Conservation (phyloP, 208 protist genomes). For the Plasmodiophora brassicae region DNA sequence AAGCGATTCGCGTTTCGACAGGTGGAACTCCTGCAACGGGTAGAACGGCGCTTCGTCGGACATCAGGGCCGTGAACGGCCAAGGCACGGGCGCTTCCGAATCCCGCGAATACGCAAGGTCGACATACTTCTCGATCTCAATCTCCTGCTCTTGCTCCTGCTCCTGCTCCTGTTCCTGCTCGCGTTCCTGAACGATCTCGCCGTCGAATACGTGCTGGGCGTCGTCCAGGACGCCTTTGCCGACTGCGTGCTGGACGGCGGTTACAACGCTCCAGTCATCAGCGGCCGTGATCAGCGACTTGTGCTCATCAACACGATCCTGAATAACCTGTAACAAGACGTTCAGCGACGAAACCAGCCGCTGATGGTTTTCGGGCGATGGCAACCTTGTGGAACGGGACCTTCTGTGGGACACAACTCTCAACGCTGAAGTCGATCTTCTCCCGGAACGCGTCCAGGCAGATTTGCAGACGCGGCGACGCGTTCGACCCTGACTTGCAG, state of each 20-base stretch:
- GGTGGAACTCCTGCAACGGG: slow-evolving; percentile 54
- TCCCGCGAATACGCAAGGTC: slow-evolving; percentile 59
- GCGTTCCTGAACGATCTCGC: slow-evolving; percentile 37
- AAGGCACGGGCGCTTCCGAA: slow-evolving; percentile 49
- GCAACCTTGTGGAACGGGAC: neutral
- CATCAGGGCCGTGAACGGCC: slow-evolving; percentile 37
- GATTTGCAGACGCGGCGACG: neutral
- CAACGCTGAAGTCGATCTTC: slow-evolving; percentile 40
- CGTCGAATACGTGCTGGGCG: slow-evolving; percentile 8
- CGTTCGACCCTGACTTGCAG: neutral
- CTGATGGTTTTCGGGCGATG: neutral
- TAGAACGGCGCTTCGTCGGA: slow-evolving; percentile 50
- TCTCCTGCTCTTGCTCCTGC: slow-evolving; percentile 63
- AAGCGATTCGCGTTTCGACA: slow-evolving; percentile 57
- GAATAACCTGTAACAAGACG: neutral
- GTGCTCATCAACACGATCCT: slow-evolving; percentile 21
- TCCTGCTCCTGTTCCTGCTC: slow-evolving; percentile 56
- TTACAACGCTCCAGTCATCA: neutral
- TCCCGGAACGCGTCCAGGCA: slow-evolving; percentile 36
- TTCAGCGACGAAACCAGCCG: neutral
- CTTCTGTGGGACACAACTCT: slow-evolving; percentile 1
- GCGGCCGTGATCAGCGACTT: neutral
- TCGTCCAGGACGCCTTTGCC: neutral
- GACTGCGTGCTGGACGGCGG: neutral
- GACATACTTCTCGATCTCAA: slow-evolving; percentile 65